Evolutionary conservation across 2,329 filamentous ascomycete species (phyloP), one percentile per base, ranked within the genome.

Genomic region (Lecanicillium sp.): DNA sequence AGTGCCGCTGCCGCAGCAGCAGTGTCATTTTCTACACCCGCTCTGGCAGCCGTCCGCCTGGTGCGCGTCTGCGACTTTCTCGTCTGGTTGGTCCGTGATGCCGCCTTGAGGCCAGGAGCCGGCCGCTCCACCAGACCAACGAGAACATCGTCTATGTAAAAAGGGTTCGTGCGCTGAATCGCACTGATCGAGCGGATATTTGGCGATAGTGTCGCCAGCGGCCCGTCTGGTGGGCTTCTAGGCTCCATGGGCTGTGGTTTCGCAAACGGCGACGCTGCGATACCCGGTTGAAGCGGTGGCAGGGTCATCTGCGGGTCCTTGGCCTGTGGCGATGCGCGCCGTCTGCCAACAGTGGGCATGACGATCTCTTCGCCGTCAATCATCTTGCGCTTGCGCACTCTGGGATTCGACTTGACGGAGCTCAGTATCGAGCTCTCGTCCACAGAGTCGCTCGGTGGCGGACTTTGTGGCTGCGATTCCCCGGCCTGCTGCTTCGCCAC

Each of bases 371-470:
- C 67, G 8, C 70, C 71, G 20, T 69, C 61, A 44, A 73, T 68
- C 54, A 61, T 66, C 56, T 75, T 76, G 12, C 68, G 67, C 56
- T 72, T 76, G 50, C 74, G 66, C 32, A 67, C 62, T 19, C 73
- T 67, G 5, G 67, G 68, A 32, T 73, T 70, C 9, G 64, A 62
- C 56, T 79, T 79, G 50, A 79, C 74, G 2, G 73, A 71, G 8
- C 69, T 66, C 4, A 72, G 60, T n/a, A 79, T 78, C 3, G 76
- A 77, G 50, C 60, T 69, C 20, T 45, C 35, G 21, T 32, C 19
- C 44, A 30, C 19, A 17, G 21, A 19, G n/a, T 38, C 30, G 8
- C 33, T 43, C 5, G 32, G 15, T 3, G 29, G n/a, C 1, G 43
- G 48, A 21, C 39, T 48, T 15, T 44, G 20, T 11, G 23, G 19